Base-by-base conservation (phyloP, 495 filamentous ascomycete species). In the Lepidopterella palustris region DNA sequence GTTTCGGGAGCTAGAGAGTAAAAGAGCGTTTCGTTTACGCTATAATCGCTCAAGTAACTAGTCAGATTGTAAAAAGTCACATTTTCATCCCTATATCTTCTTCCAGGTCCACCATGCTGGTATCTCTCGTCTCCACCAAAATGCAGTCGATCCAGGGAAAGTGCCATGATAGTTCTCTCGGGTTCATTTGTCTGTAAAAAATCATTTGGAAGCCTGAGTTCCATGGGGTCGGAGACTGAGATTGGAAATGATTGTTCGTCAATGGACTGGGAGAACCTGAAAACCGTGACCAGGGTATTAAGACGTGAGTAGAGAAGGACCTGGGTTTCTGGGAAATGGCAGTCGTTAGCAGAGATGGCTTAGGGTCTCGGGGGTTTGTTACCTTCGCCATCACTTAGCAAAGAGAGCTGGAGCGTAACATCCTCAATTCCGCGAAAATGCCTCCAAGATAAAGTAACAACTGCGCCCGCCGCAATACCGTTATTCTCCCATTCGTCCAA, bases 401-500 rank as follows among this genome's bases (percentile, higher is more conserved):
- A 31, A 29, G 31, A 49, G 6, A 67, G 45, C 27, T 62, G 40
- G 0, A 64, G 39, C 18, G 55, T 66, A 40, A 62, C 35, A 27
- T 70, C 64, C 18, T 70, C 68, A 4, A 58, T 11, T 39, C 76
- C 72, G 53, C 72, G 74, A 55, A 75, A 79, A 68, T 84, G 82
- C 2, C 68, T 68, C 58, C 75, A 78, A 5, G 75, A 77, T 0
- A 74, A 32, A 21, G 77, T 54, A 3, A 70, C 58, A 5, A 61
- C 58, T 10, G 70, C 66, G 35, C 54, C 61, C 13, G 72, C 58
- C 13, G 67, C 18, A 5, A 64, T 54, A 29, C 60, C 52, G 35
- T 31, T 39, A 66, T 54, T 28, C 59, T 70, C 42, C 10, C 5
- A 28, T 29, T 59, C 55, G 9, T 50, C 51, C 4, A 55, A 26